These are phyloP conservation scores for Tricholoma bakamatsutake DNA, from an alignment of 768 basidiomycete species.

Conservation along the genomic window DNA sequence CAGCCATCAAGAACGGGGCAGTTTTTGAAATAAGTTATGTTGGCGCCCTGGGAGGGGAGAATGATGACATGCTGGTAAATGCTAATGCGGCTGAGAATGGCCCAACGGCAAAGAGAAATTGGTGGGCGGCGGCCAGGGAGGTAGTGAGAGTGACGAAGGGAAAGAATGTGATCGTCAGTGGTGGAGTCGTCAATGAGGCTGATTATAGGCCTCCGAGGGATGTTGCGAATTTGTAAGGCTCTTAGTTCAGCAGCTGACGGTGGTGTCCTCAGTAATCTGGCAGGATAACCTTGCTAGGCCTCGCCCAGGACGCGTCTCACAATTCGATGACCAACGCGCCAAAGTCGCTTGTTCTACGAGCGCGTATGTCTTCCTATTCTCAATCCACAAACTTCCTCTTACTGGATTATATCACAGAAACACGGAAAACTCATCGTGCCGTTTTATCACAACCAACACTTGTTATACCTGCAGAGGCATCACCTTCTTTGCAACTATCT, in stretches of 20 bases:
- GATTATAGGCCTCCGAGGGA: slow-evolving; percentile 71
- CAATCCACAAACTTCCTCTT: neutral
- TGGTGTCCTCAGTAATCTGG: neutral
- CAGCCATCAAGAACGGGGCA: slow-evolving; percentile 75
- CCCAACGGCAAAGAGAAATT: slow-evolving; percentile 59
- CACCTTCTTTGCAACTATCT: neutral
- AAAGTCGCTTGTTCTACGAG: slow-evolving; percentile 64
- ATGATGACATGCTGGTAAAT: slow-evolving; percentile 37
- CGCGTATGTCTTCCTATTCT: slow-evolving; percentile 44
- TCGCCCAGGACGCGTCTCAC: slow-evolving; percentile 65
- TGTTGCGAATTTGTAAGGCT: slow-evolving; percentile 65
- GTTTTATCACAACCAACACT: slow-evolving; percentile 71
- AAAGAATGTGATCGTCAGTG: slow-evolving; percentile 66
- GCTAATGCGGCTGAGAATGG: slow-evolving; percentile 50
- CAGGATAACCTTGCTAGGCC: slow-evolving; percentile 62
- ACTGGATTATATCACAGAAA: slow-evolving; percentile 40
- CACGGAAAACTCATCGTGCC: slow-evolving; percentile 75
- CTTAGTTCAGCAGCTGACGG: neutral
- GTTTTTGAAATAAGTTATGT: slow-evolving; percentile 80
- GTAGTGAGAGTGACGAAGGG: slow-evolving; percentile 77
- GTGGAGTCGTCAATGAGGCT: slow-evolving; percentile 54
- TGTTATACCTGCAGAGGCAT: slow-evolving; percentile 40
- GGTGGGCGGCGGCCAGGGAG: slow-evolving; percentile 81
- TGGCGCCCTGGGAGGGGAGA: slow-evolving; percentile 63
- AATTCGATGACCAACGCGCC: slow-evolving; percentile 53